Base-by-base conservation (phyloP, 768 basidiomycete species). In the Gymnopilus junonius region DNA sequence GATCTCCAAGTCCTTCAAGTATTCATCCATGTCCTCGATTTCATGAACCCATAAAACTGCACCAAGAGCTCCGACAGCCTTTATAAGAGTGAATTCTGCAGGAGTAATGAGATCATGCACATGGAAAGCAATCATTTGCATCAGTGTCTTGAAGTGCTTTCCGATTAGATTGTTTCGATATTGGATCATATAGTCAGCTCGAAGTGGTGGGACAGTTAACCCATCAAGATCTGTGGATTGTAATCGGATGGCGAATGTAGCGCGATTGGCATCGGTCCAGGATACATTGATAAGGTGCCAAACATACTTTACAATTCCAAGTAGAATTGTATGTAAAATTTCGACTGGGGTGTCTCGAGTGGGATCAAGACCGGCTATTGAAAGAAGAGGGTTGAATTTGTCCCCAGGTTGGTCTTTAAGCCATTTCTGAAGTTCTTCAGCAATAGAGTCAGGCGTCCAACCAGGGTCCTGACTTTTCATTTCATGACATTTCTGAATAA, bases 301-400 rank as follows among this genome's bases (percentile, higher is more conserved):
- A 0, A 73, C 57, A 64, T 82, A 80, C 48, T 80, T 81, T 20
- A 73, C 67, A 17, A 74, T 57, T 0, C 79, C 79, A 14, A 82
- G 77, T 0, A 79, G 70, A 17, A 76, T 69, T 0, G 77, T 78
- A 51, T 81, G 79, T 0, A 81, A 68, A 25, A 80, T 71, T 62
- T 81, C 76, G 17, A 75, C 69, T 0, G 76, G 70, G 0, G 74
- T 74, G 39, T 46, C 39, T 15, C 40, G 61, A 6, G 43, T 55
- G 17, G 73, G 73, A 59, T 75, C 70, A 12, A 75, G 62, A 6
- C 65, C 62, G 15, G 51, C 40, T 20, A 66, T 58, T 1, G 5
- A 35, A 2, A 66, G 55, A 8, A 66, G 23, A 4, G 62, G 62
- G 21, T 66, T 66, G 8, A 64, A 48, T 14, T 61, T 62, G 8